phyloP scores from a whole-genome alignment of 495 filamentous ascomycete species.

The Pyrenula massariospora region DNA sequence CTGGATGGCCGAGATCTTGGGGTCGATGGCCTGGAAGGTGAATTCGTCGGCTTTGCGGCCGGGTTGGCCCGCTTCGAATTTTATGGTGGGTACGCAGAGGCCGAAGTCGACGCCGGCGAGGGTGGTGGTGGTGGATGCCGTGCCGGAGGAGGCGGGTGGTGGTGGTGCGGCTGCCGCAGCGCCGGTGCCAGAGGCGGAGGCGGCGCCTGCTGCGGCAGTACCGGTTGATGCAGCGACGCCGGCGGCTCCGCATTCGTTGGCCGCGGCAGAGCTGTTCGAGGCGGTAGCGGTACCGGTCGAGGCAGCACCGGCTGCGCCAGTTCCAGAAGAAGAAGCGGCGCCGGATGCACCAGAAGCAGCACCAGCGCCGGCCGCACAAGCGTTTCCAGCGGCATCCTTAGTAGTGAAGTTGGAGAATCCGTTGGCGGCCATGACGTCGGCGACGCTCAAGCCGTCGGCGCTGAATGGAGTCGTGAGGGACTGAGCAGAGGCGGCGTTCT shows the following conservation, averaged over 20 bases:
- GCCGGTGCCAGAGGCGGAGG: neutral
- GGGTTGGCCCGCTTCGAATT: conserved; percentile 34
- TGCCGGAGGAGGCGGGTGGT: neutral
- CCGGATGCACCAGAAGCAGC: neutral
- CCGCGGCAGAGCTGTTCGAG: neutral
- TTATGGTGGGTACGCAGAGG: conserved; percentile 40
- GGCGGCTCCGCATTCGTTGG: neutral
- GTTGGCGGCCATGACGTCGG: conserved; percentile 35
- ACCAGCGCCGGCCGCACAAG: neutral
- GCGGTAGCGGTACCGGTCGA: conserved; percentile 4
- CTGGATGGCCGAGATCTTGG: conserved; percentile 31
- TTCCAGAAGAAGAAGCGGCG: conserved; percentile 3
- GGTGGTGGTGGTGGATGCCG: conserved; percentile 9
- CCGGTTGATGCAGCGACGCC: neutral
- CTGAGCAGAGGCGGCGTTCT: conserved; percentile 39
- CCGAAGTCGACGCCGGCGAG: conserved; percentile 35
- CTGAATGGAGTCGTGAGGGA: conserved; percentile 37
- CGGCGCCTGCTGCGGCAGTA: neutral
- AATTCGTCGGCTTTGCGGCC: conserved; percentile 32
- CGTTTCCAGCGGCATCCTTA: conserved; percentile 10
- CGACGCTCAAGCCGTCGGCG: conserved; percentile 40
- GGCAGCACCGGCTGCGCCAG: conserved; percentile 9
- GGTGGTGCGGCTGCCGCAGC: neutral
- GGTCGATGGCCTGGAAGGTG: conserved; percentile 42
- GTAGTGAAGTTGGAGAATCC: conserved; percentile 47